phyloP scores from a whole-genome alignment of 2,329 filamentous ascomycete species.

The Didymella segeticola region DNA sequence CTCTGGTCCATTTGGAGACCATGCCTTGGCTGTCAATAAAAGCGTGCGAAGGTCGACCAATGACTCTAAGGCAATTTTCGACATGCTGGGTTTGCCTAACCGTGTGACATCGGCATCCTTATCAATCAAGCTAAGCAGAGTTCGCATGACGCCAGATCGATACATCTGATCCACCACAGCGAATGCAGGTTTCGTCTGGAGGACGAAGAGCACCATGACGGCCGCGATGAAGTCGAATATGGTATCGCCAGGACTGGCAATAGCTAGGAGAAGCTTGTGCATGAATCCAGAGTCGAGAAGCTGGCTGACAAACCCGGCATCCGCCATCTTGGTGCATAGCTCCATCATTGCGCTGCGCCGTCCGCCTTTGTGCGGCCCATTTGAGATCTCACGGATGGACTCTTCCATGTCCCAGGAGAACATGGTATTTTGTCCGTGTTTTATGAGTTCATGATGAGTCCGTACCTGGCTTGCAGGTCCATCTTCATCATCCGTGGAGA shows the following conservation, averaged over 20 bases:
- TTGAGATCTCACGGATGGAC: constrained; percentile 66
- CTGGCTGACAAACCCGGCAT: constrained; percentile 69
- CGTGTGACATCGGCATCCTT: constrained; percentile 61
- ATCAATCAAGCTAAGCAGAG: constrained; percentile 64
- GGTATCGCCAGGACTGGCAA: constrained; percentile 55
- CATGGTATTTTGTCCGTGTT: constrained; percentile 63
- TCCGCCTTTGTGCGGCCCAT: constrained; percentile 49
- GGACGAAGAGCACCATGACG: constrained; percentile 68
- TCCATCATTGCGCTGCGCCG: constrained; percentile 63
- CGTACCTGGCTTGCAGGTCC: constrained; percentile 53
- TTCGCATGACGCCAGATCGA: constrained; percentile 60
- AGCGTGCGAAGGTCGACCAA: constrained; percentile 62
- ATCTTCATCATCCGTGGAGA: constrained; percentile 55
- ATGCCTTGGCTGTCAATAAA: constrained; percentile 63
- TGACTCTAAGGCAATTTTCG: constrained; percentile 66
- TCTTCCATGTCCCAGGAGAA: constrained; percentile 63
- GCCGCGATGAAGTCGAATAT: constrained; percentile 67
- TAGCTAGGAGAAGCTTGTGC: constrained; percentile 68
- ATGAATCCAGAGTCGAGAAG: constrained; percentile 79
- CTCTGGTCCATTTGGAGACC: constrained; percentile 61
- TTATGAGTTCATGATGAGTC: constrained; percentile 68
- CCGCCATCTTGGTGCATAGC: constrained; percentile 60
- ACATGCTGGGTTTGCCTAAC: constrained; percentile 72
- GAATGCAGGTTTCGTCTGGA: constrained; percentile 66
- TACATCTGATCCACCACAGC: constrained; percentile 66